Base-by-base conservation (phyloP, 2,329 filamentous ascomycete species). In the Epichloe scottii region DNA sequence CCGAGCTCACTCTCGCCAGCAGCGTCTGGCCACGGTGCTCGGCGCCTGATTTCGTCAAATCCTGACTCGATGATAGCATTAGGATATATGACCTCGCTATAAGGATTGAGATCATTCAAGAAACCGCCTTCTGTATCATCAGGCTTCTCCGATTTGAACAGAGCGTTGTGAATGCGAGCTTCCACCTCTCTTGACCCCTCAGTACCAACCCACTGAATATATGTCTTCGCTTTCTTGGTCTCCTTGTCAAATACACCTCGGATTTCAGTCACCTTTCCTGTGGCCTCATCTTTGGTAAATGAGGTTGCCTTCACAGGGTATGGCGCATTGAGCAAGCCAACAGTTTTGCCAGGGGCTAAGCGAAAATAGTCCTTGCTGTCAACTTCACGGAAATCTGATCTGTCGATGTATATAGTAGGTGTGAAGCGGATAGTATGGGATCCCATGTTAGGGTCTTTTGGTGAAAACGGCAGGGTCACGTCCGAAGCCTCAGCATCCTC, bases 61-160 rank as follows among this genome's bases (percentile, higher is more conserved):
- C 90, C 91, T 30, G 78, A 76, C 68, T 97, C 90, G 38, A 96
- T 79, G 62, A 95, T 71, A 0, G 90, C 90, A 51, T 87, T 72
- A 0, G 78, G 73, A 63, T 84, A 91, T n/a, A 93, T 74, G 21
- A 87, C 72, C 69, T 96, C 87, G 53, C 85, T 91, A 45, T 91
- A 76, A 0, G 88, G 85, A 64, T 93, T 93, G 58, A 97, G 77
- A 59, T 95, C 87, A 50, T 84, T 82, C 49, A 95, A 70, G 70
- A 89, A 96, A 2, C 89, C 89, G 15, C 85, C 88, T 46, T 84
- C 82, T 3, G 84, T 82, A 11, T 82, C 78, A 39, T 84, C 82
- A 2, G 91, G 90, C 61, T 93, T 85, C 46, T 90, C 84, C 4
- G 84, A 88, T 66, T 89, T 89, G 78, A 96, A 96, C 0, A 97